phyloP scores from a whole-genome alignment of 2,329 filamentous ascomycete genomes.

The Beauveria varroae region DNA sequence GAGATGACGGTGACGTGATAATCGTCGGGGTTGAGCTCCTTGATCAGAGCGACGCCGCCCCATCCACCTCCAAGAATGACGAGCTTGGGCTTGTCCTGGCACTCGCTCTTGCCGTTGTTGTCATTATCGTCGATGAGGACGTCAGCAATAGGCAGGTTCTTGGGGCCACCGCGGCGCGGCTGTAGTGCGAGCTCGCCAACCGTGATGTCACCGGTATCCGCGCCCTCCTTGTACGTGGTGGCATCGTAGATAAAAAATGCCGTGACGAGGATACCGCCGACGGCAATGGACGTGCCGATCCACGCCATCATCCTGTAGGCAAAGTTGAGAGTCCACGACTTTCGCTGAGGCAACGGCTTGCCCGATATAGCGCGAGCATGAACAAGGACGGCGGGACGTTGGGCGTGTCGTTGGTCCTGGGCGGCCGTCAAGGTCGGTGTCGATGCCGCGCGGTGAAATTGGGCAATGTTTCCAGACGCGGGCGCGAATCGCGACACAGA shows the following conservation, averaged over 20 bases:
- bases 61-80: slow-evolving; percentile 92
- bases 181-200: slow-evolving; percentile 80
- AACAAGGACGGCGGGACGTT: slow-evolving; percentile 15
- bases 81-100: slow-evolving; percentile 84
- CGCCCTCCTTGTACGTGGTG: slow-evolving; percentile 73
- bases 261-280: slow-evolving; percentile 61
- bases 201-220: slow-evolving; percentile 61
- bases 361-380: slow-evolving; percentile 40
- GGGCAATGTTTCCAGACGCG: background rate
- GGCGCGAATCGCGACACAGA: slow-evolving; percentile 40
- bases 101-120: slow-evolving; percentile 55
- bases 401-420: background rate
- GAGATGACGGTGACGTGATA: slow-evolving; percentile 96
- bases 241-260: slow-evolving; percentile 94
- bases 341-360: slow-evolving; percentile 41
- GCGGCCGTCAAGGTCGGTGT: background rate
- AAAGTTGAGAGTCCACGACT: slow-evolving; percentile 46
- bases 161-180: slow-evolving; percentile 78
- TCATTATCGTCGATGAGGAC: slow-evolving; percentile 87
- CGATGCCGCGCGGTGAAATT: background rate
- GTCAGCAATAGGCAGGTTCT: slow-evolving; percentile 89
- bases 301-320: slow-evolving; percentile 57
- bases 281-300: slow-evolving; percentile 63
- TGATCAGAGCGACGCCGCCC: slow-evolving; percentile 87
- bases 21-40: slow-evolving; percentile 80